phyloP scores from a whole-genome alignment of 371 early-diverging fungal genomes.

The Coemansia linderi region DNA sequence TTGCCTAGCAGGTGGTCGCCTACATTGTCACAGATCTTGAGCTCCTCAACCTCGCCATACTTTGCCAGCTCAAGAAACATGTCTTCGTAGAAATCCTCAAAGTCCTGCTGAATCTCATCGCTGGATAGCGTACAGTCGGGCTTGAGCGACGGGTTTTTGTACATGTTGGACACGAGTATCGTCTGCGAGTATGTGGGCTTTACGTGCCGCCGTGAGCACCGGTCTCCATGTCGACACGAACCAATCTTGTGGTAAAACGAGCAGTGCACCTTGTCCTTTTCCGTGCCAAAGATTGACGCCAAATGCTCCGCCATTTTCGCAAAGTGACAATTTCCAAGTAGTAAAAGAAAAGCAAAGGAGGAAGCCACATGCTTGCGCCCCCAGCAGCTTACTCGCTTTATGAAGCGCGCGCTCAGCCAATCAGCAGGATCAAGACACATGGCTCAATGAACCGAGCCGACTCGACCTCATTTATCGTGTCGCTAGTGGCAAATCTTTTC shows the following conservation, averaged over 20 bases:
- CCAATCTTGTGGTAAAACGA: conserved; percentile 99
- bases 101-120: conserved; percentile 85
- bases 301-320: conserved; percentile 49
- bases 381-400: too few species aligned
- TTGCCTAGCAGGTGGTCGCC: conserved; percentile 97
- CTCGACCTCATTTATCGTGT: neutral
- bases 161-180: conserved; percentile 91
- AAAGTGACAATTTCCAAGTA: neutral
- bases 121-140: conserved; percentile 69
- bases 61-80: conserved; percentile 93
- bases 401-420: neutral
- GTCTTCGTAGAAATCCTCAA: conserved; percentile 97
- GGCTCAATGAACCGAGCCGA: neutral
- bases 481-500: neutral
- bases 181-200: conserved; percentile 95
- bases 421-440: neutral
- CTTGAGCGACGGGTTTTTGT: conserved; percentile 87
- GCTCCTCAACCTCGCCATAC: conserved; percentile 95
- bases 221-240: conserved; percentile 96
- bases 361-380: too few species aligned
- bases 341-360: too few species aligned
- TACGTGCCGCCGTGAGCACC: conserved; percentile 96
- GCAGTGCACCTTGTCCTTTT: conserved; percentile 86
- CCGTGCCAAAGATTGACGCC: conserved; percentile 52
- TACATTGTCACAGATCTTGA: conserved; percentile 97